These are phyloP conservation scores for Coemansia sp. DNA, from an alignment of 192 early-diverging fungal species.

Conservation along the genomic window DNA sequence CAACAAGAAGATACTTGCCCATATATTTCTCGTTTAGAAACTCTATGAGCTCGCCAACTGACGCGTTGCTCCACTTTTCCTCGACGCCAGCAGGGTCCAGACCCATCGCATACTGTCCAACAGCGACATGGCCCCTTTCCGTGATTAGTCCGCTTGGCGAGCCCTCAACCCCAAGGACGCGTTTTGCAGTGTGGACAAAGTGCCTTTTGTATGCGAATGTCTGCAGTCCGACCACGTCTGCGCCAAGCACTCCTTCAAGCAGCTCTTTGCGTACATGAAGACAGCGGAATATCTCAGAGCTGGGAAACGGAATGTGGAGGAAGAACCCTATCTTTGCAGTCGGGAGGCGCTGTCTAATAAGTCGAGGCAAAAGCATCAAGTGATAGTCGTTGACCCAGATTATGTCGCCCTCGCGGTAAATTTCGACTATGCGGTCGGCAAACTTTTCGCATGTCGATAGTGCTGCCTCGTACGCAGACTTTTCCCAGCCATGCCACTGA, in stretches of 20 bases:
- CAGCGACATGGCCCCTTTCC: slow-evolving; percentile 74
- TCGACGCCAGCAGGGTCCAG: slow-evolving; percentile 79
- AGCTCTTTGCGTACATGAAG: slow-evolving; percentile 83
- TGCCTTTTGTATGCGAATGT: slow-evolving; percentile 92
- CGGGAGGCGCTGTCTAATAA: slow-evolving; percentile 83
- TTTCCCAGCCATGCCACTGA: slow-evolving; percentile 75
- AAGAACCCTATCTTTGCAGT: slow-evolving; percentile 93
- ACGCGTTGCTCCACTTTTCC: slow-evolving; percentile 65
- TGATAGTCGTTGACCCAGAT: slow-evolving; percentile 99
- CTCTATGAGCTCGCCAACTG: slow-evolving; percentile 75
- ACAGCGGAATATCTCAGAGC: slow-evolving; percentile 92
- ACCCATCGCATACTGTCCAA: slow-evolving; percentile 94
- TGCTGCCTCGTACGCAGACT: slow-evolving; percentile 81
- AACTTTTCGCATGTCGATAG: slow-evolving; percentile 81
- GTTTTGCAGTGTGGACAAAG: slow-evolving; percentile 85
- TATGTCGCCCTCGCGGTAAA: slow-evolving; percentile 81
- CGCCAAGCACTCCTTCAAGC: slow-evolving; percentile 86
- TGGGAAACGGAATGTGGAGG: slow-evolving; percentile 95
- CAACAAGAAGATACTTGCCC: slow-evolving; percentile 92
- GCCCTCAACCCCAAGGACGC: slow-evolving; percentile 84
- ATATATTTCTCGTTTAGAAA: slow-evolving; percentile 83
- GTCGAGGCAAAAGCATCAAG: slow-evolving; percentile 86
- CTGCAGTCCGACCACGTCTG: slow-evolving; percentile 87
- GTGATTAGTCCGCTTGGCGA: slow-evolving; percentile 83
- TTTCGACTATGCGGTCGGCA: slow-evolving; percentile 75